Evolutionary conservation across 73 alveolate species (phyloP).

Genomic region (Paramecium pentaurelia): DNA sequence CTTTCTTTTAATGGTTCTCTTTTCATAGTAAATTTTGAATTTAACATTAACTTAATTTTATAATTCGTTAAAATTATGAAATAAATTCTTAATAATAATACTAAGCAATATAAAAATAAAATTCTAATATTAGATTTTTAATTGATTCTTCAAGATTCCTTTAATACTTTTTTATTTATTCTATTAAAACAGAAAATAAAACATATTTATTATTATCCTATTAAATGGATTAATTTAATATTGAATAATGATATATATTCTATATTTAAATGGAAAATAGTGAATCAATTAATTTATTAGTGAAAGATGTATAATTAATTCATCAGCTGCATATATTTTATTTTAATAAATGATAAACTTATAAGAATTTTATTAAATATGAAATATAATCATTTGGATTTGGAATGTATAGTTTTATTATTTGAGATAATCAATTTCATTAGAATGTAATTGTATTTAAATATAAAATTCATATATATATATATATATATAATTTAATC

Average conservation of each 20-base stretch:
- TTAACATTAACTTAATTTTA: background rate
- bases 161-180: background rate
- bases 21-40: background rate
- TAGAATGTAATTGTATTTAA: background rate
- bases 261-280: too few relatives aligned
- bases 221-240: too few relatives aligned
- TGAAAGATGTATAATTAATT: too few relatives aligned
- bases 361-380: too few relatives aligned
- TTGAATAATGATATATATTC: background rate
- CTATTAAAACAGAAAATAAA: background rate
- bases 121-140: background rate
- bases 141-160: background rate
- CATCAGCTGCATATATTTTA: too few relatives aligned
- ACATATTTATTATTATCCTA: background rate
- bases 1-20: conserved; percentile 45
- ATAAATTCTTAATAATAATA: background rate
- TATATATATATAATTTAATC: background rate
- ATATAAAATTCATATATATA: background rate
- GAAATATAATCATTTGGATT: too few relatives aligned
- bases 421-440: background rate
- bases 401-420: too few relatives aligned
- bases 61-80: background rate
- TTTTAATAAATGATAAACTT: too few relatives aligned
- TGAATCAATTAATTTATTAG: too few relatives aligned
- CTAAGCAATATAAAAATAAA: background rate